These are phyloP conservation scores for Thamnidium elegans DNA, from an alignment of 192 early-diverging fungal genomes.

Conservation along the genomic window DNA sequence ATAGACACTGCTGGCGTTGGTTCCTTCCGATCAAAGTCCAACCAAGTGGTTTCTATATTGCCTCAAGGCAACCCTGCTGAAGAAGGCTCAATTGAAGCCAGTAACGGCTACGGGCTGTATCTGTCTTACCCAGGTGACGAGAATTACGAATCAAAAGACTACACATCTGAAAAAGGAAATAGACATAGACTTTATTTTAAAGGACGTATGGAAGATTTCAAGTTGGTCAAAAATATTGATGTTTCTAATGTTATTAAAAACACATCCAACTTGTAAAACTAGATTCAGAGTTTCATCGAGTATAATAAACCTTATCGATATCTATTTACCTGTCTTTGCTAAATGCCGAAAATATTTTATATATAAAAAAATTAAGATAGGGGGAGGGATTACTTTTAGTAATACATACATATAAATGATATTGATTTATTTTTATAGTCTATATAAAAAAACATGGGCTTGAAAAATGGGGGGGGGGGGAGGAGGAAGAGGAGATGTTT, in stretches of 20 bases:
- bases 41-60: conserved; percentile 12
- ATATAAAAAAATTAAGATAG: no score
- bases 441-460: no score
- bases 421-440: no score
- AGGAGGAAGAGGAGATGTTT: no score
- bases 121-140: conserved; percentile 35
- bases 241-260: conserved; percentile 8
- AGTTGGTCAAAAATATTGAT: conserved; percentile 15
- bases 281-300: no score
- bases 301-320: no score
- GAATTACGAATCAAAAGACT: conserved; percentile 4
- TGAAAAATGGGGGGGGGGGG: no score
- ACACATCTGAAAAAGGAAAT: conserved; percentile 1
- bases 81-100: background rate
- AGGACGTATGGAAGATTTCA: conserved; percentile 16
- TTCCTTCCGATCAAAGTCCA: conserved; percentile 11
- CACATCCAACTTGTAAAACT: conserved; percentile 8
- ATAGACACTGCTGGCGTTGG: conserved; percentile 19
- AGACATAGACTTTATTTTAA: conserved; percentile 24
- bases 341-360: no score
- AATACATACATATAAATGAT: no score
- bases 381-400: no score
- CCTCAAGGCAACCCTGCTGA: conserved; percentile 17
- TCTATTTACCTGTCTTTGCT: no score
- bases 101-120: conserved; percentile 8